Evolutionary conservation across 768 basidiomycete genomes (phyloP), one percentile per base, ranked within the genome.

Genomic region (Tricholoma sp.): DNA sequence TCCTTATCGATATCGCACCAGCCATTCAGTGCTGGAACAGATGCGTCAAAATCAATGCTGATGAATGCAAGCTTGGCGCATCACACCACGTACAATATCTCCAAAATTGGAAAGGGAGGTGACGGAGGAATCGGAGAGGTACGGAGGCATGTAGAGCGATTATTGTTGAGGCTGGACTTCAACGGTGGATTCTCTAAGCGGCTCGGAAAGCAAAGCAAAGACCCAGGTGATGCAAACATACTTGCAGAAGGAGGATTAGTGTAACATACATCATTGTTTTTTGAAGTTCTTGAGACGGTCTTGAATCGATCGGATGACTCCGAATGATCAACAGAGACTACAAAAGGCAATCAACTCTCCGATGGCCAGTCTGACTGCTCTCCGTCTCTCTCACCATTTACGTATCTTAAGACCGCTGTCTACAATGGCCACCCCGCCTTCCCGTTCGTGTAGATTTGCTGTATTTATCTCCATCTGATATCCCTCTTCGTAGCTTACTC

Each of bases 101-200:
- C 78, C 9, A 79, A 74, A 67, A 77, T 75, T 6, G 74, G 71
- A 11, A 82, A 77, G 62, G 76, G 78, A 10, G 63, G 75, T 50
- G 86, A 86, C 57, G 80, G 78, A 54, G 84, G 84, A 36, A 56
- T 64, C 28, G 86, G 81, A 45, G 81, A 88, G 53, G 87, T 88
- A 53, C 78, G 88, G 41, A 77, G 91, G 60, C 91, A 91, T 66
- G 81, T 94, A 10, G 94, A 96, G 67, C 81, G 91, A 20, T 67
- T 96, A 54, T 68, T 95, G 41, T 75, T 96, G 32, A 81, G 91
- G 37, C 72, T 96, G 11, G 94, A 96, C 70, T 90, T 94, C 67
- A 94, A 92, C 62, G 89, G 86, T 11, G 81, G 77, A 47, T 83
- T 90, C 60, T 89, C 89, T 13, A 80, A 49, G 7, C 75, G 32